phyloP scores from a whole-genome alignment of 2,329 filamentous ascomycete genomes.

The Gremmenia infestans region DNA sequence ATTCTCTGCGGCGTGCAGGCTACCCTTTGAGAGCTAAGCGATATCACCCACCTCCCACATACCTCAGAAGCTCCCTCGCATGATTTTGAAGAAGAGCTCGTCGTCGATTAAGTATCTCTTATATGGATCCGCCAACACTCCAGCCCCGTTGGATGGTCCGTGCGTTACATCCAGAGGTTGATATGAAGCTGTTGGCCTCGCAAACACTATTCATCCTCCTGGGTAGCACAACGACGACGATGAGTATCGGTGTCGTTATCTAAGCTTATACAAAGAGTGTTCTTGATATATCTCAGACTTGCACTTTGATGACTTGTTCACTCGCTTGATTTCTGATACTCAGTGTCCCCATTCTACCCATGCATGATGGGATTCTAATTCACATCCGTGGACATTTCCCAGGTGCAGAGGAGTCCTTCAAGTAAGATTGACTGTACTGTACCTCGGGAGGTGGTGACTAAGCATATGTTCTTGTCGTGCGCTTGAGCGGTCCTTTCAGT shows the following conservation, averaged over 20 bases:
- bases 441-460: too few relatives aligned
- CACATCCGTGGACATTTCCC: too few relatives aligned
- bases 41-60: constrained; percentile 11
- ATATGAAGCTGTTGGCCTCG: not conserved
- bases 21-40: constrained; percentile 16
- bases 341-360: too few relatives aligned
- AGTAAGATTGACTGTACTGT: too few relatives aligned
- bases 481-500: too few relatives aligned
- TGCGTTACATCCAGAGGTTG: not conserved
- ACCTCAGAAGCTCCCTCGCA: not conserved
- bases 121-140: not conserved
- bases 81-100: not conserved
- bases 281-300: too few relatives aligned
- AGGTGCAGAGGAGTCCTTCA: too few relatives aligned
- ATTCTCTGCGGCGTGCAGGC: constrained; percentile 11
- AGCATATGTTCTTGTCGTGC: too few relatives aligned
- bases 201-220: not conserved
- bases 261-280: not conserved
- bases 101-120: not conserved
- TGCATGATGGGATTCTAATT: too few relatives aligned
- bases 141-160: not conserved
- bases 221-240: not conserved
- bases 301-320: too few relatives aligned
- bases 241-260: not conserved
- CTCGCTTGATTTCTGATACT: too few relatives aligned